Evolutionary conservation across 805 yeast species (phyloP).

Genomic region (Myxozyma mucilagina): DNA sequence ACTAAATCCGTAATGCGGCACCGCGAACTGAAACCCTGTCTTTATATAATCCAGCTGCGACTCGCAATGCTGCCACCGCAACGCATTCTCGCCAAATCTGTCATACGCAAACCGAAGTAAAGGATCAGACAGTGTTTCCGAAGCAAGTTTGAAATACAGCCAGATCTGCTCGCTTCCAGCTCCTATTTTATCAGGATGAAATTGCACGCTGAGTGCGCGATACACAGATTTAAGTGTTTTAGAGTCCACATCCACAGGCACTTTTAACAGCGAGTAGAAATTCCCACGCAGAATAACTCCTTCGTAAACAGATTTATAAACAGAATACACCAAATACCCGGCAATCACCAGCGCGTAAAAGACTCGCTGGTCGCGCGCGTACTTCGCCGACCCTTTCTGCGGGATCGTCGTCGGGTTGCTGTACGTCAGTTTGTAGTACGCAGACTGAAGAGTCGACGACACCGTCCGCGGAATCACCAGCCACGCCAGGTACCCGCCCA

Average conservation of each 20-base stretch:
- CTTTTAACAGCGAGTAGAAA: slow-evolving; percentile 33
- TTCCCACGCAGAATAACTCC: slow-evolving; percentile 26
- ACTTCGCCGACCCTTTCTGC: slow-evolving; percentile 10
- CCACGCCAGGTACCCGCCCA: slow-evolving; percentile 28
- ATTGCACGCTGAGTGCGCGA: slow-evolving; percentile 32
- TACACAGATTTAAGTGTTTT: slow-evolving; percentile 31
- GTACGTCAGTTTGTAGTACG: slow-evolving; percentile 22
- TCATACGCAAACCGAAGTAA: slow-evolving; percentile 81
- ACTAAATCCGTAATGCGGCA: slow-evolving; percentile 26
- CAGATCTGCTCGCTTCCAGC: slow-evolving; percentile 30
- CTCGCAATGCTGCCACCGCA: slow-evolving; percentile 45
- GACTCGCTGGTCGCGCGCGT: slow-evolving; percentile 16
- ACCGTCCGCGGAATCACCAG: slow-evolving; percentile 32
- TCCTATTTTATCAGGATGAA: slow-evolving; percentile 42
- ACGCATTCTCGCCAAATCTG: slow-evolving; percentile 80
- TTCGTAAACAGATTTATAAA: slow-evolving; percentile 26
- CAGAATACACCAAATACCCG: slow-evolving; percentile 31
- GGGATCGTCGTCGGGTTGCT: slow-evolving; percentile 9
- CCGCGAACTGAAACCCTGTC: slow-evolving; percentile 11
- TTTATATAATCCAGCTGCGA: slow-evolving; percentile 11
- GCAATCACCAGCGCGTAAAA: slow-evolving; percentile 29
- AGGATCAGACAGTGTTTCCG: slow-evolving; percentile 72
- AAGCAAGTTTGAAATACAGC: slow-evolving; percentile 66
- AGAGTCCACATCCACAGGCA: slow-evolving; percentile 28
- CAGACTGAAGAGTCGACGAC: slow-evolving; percentile 31